A percentile compares a stretch with the other conserved stretches of the same genome.
Conservation (phyloP, 1,284 basidiomycete species). For the Austroboletus niveus region DNA sequence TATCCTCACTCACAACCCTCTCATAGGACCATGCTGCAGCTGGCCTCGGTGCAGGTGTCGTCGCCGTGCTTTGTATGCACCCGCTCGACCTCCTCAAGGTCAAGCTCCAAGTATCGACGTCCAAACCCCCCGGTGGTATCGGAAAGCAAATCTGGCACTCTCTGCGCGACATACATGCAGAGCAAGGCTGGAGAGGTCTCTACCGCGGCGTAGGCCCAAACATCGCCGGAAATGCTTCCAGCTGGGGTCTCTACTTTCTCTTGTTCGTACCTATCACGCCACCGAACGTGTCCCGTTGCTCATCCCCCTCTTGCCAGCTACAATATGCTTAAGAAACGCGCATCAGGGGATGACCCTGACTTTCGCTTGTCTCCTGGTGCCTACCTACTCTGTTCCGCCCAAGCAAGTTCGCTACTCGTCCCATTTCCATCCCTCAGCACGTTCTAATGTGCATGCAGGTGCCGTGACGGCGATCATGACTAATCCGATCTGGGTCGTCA, state of each 20-base stretch:
- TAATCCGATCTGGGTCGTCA: constrained; percentile 98
- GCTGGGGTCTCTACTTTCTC: constrained; percentile 97
- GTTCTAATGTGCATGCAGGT: constrained; percentile 48
- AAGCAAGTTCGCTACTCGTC: constrained; percentile 79
- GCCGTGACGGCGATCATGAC: constrained; percentile 93
- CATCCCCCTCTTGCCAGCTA: constrained; percentile 56
- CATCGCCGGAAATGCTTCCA: constrained; percentile 93
- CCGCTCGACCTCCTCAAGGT: constrained; percentile 97
- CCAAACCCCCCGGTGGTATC: constrained; percentile 57
- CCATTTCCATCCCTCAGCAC: constrained; percentile 5
- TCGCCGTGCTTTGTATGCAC: constrained; percentile 95
- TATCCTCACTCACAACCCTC: background rate
- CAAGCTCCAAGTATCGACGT: constrained; percentile 89
- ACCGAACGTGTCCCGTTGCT: constrained; percentile 2
- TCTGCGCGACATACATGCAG: constrained; percentile 70
- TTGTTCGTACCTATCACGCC: constrained; percentile 56
- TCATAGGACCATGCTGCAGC: constrained; percentile 88
- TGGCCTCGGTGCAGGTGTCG: constrained; percentile 90
- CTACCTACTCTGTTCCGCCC: constrained; percentile 88
- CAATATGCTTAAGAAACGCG: constrained; percentile 87
- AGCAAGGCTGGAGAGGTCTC: constrained; percentile 82
- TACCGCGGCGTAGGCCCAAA: constrained; percentile 93
- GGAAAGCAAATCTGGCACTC: constrained; percentile 80
- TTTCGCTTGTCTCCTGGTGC: constrained; percentile 70
- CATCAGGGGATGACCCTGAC: constrained; percentile 56